A percentile compares a stretch with the other conserved stretches of the same genome.
phyloP scores from a whole-genome alignment of 2,329 filamentous ascomycete species.

The Xylariaceae sp. region DNA sequence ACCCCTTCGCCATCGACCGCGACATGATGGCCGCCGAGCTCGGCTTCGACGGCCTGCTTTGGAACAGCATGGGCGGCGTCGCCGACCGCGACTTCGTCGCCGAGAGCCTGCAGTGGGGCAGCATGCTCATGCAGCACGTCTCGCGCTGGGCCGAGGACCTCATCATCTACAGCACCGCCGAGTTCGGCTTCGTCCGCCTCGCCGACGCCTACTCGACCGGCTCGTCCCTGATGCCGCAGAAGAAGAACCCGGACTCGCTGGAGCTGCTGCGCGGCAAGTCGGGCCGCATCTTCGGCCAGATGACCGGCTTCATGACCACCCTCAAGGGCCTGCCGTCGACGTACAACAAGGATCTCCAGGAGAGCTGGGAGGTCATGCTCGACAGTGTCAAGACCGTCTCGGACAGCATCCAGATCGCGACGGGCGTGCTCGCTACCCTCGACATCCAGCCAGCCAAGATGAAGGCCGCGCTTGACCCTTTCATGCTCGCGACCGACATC shows the following conservation, averaged over 20 bases:
- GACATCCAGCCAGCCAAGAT: conserved; percentile 69
- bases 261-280: conserved; percentile 69
- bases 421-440: conserved; percentile 73
- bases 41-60: conserved; percentile 64
- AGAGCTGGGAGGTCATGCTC: conserved; percentile 79
- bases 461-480: conserved; percentile 71
- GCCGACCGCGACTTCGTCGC: conserved; percentile 70
- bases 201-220: conserved; percentile 79
- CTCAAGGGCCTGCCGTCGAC: conserved; percentile 58
- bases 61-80: conserved; percentile 68
- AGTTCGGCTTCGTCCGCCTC: conserved; percentile 59
- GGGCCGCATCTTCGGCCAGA: conserved; percentile 64
- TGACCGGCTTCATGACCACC: too few relatives aligned
- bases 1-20: conserved; percentile 70
- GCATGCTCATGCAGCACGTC: conserved; percentile 66
- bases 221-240: conserved; percentile 74
- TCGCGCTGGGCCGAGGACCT: conserved; percentile 70
- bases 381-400: conserved; percentile 77
- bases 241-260: conserved; percentile 78
- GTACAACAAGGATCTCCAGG: conserved; percentile 92
- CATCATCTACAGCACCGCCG: conserved; percentile 69
- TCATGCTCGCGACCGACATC: conserved; percentile 76
- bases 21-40: conserved; percentile 68
- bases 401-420: conserved; percentile 78
- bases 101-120: conserved; percentile 68